A percentile compares a stretch with the other conserved stretches of the same genome.
These are phyloP conservation scores for Paraphaeosphaeria sporulosa DNA, from an alignment of 2,329 filamentous ascomycete species.

Conservation along the genomic window DNA sequence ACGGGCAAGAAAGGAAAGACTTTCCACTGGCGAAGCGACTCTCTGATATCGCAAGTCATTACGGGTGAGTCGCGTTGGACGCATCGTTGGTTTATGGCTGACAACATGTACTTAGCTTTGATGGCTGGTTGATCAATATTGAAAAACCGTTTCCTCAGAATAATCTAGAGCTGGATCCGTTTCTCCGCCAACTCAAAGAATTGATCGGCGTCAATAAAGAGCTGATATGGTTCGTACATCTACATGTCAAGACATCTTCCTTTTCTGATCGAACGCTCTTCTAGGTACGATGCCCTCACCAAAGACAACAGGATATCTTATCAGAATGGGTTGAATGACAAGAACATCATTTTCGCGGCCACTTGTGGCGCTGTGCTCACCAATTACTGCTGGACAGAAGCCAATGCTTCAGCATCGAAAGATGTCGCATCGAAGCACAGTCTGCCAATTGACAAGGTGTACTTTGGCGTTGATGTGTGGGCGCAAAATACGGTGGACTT, in stretches of 20 bases:
- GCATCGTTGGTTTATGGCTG: neutral
- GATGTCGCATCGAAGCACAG: slow-evolving; percentile 31
- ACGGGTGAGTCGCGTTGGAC: slow-evolving; percentile 32
- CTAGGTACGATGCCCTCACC: slow-evolving; percentile 57
- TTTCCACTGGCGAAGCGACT: slow-evolving; percentile 51
- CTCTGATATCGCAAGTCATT: slow-evolving; percentile 48
- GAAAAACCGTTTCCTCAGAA: slow-evolving; percentile 51
- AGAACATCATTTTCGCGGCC: slow-evolving; percentile 50
- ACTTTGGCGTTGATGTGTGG: slow-evolving; percentile 57
- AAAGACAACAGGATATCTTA: slow-evolving; percentile 52
- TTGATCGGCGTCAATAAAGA: slow-evolving; percentile 37
- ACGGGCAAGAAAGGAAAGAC: slow-evolving; percentile 17
- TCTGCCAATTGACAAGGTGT: slow-evolving; percentile 39
- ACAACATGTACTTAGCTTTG: slow-evolving; percentile 38
- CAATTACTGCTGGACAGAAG: slow-evolving; percentile 55
- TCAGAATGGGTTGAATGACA: slow-evolving; percentile 53
- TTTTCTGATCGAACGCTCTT: neutral
- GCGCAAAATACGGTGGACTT: slow-evolving; percentile 50
- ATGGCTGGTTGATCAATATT: slow-evolving; percentile 58
- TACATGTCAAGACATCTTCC: neutral
- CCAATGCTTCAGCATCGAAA: slow-evolving; percentile 32
- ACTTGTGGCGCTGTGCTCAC: slow-evolving; percentile 52
- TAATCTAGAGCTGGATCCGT: slow-evolving; percentile 43
- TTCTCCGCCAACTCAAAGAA: slow-evolving; percentile 48
- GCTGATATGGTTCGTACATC: slow-evolving; percentile 50